These are phyloP conservation scores for Xylaria sp. DNA, from an alignment of 495 filamentous ascomycete species.

Conservation along the genomic window DNA sequence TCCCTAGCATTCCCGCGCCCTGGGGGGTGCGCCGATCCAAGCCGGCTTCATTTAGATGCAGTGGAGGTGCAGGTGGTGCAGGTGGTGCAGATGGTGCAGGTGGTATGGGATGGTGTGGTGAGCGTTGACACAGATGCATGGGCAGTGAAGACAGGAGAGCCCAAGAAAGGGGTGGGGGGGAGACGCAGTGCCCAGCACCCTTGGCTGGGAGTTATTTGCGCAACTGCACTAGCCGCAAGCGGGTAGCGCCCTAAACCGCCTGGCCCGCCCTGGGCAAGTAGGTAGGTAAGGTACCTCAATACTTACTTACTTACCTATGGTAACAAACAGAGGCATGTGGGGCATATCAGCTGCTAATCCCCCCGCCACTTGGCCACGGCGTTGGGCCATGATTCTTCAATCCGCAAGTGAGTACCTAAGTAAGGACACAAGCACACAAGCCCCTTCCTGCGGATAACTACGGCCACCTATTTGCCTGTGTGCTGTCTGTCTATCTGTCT, in stretches of 20 bases:
- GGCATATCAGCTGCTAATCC: not conserved
- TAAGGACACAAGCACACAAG: not conserved
- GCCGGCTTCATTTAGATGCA: conserved; percentile 8
- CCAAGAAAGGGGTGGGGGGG: conserved; percentile 6
- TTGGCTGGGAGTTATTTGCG: conserved; percentile 15
- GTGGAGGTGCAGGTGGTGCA: too few relatives aligned
- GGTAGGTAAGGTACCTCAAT: too few relatives aligned
- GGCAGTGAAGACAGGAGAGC: not conserved
- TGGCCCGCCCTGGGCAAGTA: not conserved
- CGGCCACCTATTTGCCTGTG: not conserved
- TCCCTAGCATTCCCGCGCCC: conserved; percentile 18
- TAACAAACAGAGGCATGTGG: not conserved
- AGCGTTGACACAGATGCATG: conserved; percentile 16
- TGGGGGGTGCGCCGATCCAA: conserved; percentile 18
- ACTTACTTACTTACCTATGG: too few relatives aligned
- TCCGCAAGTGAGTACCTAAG: not conserved
- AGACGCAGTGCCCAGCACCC: conserved; percentile 5
- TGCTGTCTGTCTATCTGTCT: not conserved
- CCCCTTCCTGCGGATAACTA: too few relatives aligned
- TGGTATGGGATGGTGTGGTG: conserved; percentile 10
- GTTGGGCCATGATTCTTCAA: not conserved
- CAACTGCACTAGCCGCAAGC: conserved; percentile 9
- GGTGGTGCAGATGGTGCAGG: too few relatives aligned
- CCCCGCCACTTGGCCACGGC: not conserved
- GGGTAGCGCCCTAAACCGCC: not conserved